Conservation (phyloP, 108 stramenopile species). For the Nannochloropsis oceanica region DNA sequence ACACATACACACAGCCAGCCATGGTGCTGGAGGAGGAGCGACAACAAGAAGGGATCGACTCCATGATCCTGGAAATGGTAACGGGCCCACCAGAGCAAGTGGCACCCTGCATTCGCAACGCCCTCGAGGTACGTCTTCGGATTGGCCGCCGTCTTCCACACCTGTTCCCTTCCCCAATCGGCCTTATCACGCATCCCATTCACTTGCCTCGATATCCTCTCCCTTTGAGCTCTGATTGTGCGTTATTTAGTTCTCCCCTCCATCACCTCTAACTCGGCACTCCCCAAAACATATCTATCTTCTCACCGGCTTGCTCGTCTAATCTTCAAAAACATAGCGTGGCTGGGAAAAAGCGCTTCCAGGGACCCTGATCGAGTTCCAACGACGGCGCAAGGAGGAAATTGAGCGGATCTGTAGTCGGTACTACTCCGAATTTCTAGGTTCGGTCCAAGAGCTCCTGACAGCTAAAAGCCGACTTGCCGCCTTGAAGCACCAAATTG, state of each 20-base stretch:
- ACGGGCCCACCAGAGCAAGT: neutral
- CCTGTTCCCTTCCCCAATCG: too few species aligned
- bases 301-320: neutral
- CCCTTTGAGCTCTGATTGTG: too few species aligned
- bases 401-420: neutral
- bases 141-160: neutral
- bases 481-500: neutral
- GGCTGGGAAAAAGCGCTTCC: neutral
- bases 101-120: neutral
- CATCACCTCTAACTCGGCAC: neutral
- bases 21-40: neutral
- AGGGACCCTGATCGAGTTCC: neutral
- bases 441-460: neutral
- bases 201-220: too few species aligned
- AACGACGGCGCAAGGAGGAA: neutral
- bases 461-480: neutral
- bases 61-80: neutral
- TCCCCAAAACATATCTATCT: neutral
- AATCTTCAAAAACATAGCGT: neutral
- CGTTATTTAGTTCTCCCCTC: too few species aligned
- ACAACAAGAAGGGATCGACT: neutral
- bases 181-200: too few species aligned
- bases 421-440: neutral
- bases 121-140: neutral
- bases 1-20: neutral